Conservation (phyloP, 2,329 filamentous ascomycete genomes). For the Xylariaceae sp. region DNA sequence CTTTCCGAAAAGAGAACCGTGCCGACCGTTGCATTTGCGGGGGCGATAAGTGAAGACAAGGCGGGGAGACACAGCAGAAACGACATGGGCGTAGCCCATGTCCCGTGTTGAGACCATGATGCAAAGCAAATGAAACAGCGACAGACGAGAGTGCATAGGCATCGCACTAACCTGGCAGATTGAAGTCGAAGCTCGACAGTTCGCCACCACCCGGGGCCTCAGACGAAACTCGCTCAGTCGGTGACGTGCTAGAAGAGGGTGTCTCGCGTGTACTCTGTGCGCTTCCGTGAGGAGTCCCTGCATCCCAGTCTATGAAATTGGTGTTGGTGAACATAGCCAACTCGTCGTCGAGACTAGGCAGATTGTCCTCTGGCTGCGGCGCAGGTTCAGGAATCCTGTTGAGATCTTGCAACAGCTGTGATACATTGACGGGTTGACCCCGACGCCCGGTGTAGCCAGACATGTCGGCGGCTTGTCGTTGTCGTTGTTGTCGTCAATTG, state of each 20-base stretch:
- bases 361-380: constrained; percentile 45
- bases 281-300: constrained; percentile 30
- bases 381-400: constrained; percentile 75
- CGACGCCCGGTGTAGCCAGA: constrained; percentile 72
- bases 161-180: constrained; percentile 38
- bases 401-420: constrained; percentile 85
- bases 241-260: constrained; percentile 35
- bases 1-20: not conserved
- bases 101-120: not conserved
- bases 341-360: constrained; percentile 55
- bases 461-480: constrained; percentile 19
- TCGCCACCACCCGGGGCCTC: constrained; percentile 29
- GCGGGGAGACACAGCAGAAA: constrained; percentile 12
- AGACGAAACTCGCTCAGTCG: constrained; percentile 32
- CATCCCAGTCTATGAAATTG: constrained; percentile 80
- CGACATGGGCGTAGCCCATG: not conserved
- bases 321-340: constrained; percentile 83
- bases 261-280: constrained; percentile 31
- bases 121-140: not conserved
- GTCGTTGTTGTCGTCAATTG: not conserved
- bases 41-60: not conserved
- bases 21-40: constrained; percentile 26
- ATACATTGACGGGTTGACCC: constrained; percentile 76
- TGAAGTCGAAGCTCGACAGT: constrained; percentile 40
- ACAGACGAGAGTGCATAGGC: constrained; percentile 3